phyloP scores from a whole-genome alignment of 2,329 filamentous ascomycete genomes.

The Tolypocladium cylindrosporum region DNA sequence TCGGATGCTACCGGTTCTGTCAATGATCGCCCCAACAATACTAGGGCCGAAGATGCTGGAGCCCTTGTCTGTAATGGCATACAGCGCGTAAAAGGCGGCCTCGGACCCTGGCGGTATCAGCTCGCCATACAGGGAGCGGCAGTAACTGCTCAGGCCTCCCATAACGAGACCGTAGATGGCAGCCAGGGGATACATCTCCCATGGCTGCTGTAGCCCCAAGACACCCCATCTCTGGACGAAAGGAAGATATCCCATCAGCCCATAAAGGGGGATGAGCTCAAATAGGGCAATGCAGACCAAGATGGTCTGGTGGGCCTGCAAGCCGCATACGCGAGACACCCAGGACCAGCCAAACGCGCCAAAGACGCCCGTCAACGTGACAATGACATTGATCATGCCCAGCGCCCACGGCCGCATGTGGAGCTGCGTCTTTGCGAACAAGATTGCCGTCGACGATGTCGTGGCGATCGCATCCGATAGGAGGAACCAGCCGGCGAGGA shows the following conservation, averaged over 20 bases:
- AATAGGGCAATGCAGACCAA: conserved; percentile 85
- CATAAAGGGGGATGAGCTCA: conserved; percentile 87
- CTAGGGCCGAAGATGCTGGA: conserved; percentile 88
- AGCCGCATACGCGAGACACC: conserved; percentile 57
- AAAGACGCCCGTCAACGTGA: conserved; percentile 70
- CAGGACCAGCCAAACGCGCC: conserved; percentile 87
- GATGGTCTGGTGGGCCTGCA: conserved; percentile 79
- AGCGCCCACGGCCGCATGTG: conserved; percentile 82
- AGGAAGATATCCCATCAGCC: conserved; percentile 77
- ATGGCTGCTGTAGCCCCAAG: conserved; percentile 80
- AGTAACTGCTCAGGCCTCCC: conserved; percentile 87
- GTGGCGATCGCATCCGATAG: conserved; percentile 91
- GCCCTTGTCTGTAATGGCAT: conserved; percentile 96
- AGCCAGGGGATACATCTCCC: conserved; percentile 93
- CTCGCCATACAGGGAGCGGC: conserved; percentile 84
- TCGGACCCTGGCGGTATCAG: conserved; percentile 90
- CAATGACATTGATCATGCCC: conserved; percentile 88
- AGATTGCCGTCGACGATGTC: conserved; percentile 83
- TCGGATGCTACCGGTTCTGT: conserved; percentile 68
- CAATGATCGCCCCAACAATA: conserved; percentile 88
- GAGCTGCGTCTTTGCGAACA: conserved; percentile 90
- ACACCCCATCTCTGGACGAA: conserved; percentile 65
- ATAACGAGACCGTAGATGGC: conserved; percentile 89
- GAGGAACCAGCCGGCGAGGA: conserved; percentile 86
- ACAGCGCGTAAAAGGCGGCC: conserved; percentile 91